Base-by-base conservation (phyloP, 257 asterid species). In the Solanum pinnatisectum region DNA sequence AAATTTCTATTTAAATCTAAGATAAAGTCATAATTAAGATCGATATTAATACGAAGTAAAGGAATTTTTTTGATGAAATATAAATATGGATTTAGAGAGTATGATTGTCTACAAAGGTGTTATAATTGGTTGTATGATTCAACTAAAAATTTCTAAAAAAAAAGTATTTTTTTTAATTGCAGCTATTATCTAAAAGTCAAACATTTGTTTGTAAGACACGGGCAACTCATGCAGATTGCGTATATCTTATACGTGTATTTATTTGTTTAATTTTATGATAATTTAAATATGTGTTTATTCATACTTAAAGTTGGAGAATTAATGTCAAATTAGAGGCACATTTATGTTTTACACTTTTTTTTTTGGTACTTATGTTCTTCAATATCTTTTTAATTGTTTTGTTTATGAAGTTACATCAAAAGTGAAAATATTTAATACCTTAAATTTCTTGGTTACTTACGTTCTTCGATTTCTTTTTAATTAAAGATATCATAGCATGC, bases 231-330 rank as follows among this genome's bases (percentile, higher is more conserved):
- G 60, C 4, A 0, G 2, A 18, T 56, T 60, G 27, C 1, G 1
- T 49, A 0, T 2, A 49, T 15, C 1, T 46, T 16, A 52, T 52
- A 52, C 0, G 0, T 1, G 2, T 0, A 10, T 23, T n/a, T 63
- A 60, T 4, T 23, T 23, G 0, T 63, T n/a, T 56, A 56, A 56
- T 20, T 56, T 56, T 56, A 20, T 56, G 4, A 15, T 15, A 4
- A 0, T 46, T 46, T 46, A 46, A 13, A 0, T 46, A 14, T 39
- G 0, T 39, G 0, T 46, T 46, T 44, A 14, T 44, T 14, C 20
- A 46, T 1, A 0, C 3, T 49, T 0, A 0, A 49, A 49, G 0
- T 49, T 0, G 0, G 0, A 49, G 20, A 0, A 0, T 0, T 56
- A 56, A 56, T 0, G 0, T 0, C 4, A 56, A 56, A 3, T 8